These are phyloP conservation scores for Aspergillus nanangensis DNA, from an alignment of 495 filamentous ascomycete genomes.

Conservation along the genomic window DNA sequence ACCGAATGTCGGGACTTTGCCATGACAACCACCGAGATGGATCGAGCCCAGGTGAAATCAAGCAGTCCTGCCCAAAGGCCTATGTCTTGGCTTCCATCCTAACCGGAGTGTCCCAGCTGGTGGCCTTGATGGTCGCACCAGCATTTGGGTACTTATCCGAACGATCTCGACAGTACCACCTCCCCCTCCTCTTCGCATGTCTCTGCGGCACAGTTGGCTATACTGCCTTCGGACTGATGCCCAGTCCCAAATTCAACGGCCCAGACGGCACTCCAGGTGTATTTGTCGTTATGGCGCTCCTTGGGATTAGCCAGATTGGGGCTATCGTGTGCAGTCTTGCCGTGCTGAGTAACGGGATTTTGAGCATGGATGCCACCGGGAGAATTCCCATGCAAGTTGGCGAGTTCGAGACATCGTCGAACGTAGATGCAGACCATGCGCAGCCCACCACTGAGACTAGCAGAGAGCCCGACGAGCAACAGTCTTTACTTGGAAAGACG, in stretches of 20 bases:
- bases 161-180: conserved; percentile 55
- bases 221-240: conserved; percentile 60
- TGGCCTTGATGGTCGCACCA: conserved; percentile 80
- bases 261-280: conserved; percentile 57
- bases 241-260: conserved; percentile 62
- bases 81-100: conserved; percentile 82
- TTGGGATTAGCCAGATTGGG: conserved; percentile 91
- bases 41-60: conserved; percentile 56
- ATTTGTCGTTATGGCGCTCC: conserved; percentile 70
- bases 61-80: conserved; percentile 73
- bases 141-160: conserved; percentile 78
- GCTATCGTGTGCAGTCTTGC: conserved; percentile 91
- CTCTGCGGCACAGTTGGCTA: conserved; percentile 73
- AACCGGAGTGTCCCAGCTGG: conserved; percentile 81
- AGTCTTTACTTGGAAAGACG: conserved; percentile 25
- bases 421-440: background rate
- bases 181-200: conserved; percentile 69
- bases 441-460: background rate
- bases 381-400: conserved; percentile 22
- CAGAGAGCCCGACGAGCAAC: conserved; percentile 24
- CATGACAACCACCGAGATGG: conserved; percentile 53
- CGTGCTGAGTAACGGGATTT: conserved; percentile 73
- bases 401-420: conserved; percentile 18
- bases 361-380: conserved; percentile 41
- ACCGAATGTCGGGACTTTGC: conserved; percentile 76